Base-by-base conservation (phyloP, 306 rosid genomes). In the Trifolium dubium region DNA sequence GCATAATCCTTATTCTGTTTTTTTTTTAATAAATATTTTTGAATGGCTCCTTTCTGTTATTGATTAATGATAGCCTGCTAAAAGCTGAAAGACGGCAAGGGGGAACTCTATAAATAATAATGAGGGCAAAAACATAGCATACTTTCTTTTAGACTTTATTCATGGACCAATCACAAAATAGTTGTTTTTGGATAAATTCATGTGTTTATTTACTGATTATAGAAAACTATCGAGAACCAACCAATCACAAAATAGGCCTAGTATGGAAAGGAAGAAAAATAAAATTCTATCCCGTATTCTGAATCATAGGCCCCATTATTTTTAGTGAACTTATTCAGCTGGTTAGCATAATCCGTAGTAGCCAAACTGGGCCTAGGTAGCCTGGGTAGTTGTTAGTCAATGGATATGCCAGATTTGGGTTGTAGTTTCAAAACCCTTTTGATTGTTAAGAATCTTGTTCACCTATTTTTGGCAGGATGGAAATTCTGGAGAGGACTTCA, bases 401-500 rank as follows among this genome's bases (percentile, higher is more conserved):
- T 44, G 41, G 60, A 73, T 67, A 37, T 63, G 74, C 61, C 58
- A 71, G 34, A 9, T 53, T 67, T 79, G 23, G 49, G 49, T 54
- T 63, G 18, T 39, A 53, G 51, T 67, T 76, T 67, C 51, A 13
- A 4, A 79, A 59, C 61, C 35, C 32, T 67, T 65, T 65, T 77
- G 46, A 64, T 73, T 63, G 69, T 41, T 68, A 44, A 65, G 14
- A 56, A 64, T 77, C 69, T 34, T 39, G 71, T 56, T 66, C 54
- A 31, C 73, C 71, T 34, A 65, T 44, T 73, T 28, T 51, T 69
- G 28, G 61, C 82, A 95, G 99, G 99, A 95, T 87, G 99, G 98
- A 59, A 92, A 84, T 76, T 82, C 98, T 11, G 99, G 98, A 73
- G 99, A 95, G 81, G 99, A 92, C 79, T 90, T 90, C 82, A 92